Conservation (phyloP, 2,329 filamentous ascomycete genomes). For the Fusarium piperis region DNA sequence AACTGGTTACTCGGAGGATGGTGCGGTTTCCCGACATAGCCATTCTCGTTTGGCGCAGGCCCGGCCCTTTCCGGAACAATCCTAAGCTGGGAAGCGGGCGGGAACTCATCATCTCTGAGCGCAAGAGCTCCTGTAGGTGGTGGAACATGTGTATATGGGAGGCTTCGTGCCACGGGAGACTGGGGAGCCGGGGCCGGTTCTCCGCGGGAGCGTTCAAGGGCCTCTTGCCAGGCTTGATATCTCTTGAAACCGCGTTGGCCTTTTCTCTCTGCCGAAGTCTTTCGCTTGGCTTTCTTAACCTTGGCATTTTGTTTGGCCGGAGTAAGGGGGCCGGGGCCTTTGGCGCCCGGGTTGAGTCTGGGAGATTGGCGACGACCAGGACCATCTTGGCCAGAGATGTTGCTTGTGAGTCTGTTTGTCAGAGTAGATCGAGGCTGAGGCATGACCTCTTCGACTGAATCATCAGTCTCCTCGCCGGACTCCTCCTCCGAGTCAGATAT, state of each 20-base stretch:
- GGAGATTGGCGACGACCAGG: constrained; percentile 30
- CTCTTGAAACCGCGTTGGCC: constrained; percentile 58
- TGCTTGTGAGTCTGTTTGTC: constrained; percentile 16
- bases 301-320: constrained; percentile 34
- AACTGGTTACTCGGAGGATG: constrained; percentile 28
- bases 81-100: constrained; percentile 31
- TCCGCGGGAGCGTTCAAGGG: constrained; percentile 44
- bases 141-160: constrained; percentile 20
- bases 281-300: constrained; percentile 43
- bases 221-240: constrained; percentile 57
- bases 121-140: constrained; percentile 8
- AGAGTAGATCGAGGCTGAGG: constrained; percentile 12
- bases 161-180: constrained; percentile 16
- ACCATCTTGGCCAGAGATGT: constrained; percentile 22
- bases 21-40: constrained; percentile 41
- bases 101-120: constrained; percentile 26
- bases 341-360: constrained; percentile 17
- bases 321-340: constrained; percentile 20
- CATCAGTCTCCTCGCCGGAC: constrained; percentile 50
- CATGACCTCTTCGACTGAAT: constrained; percentile 42
- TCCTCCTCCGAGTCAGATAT: constrained; percentile 69
- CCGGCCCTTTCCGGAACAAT: constrained; percentile 29
- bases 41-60: constrained; percentile 40
- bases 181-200: constrained; percentile 11
- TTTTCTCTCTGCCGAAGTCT: constrained; percentile 44